phyloP scores from a whole-genome alignment of 2,329 filamentous ascomycete species.

The Nigrospora oryzae region DNA sequence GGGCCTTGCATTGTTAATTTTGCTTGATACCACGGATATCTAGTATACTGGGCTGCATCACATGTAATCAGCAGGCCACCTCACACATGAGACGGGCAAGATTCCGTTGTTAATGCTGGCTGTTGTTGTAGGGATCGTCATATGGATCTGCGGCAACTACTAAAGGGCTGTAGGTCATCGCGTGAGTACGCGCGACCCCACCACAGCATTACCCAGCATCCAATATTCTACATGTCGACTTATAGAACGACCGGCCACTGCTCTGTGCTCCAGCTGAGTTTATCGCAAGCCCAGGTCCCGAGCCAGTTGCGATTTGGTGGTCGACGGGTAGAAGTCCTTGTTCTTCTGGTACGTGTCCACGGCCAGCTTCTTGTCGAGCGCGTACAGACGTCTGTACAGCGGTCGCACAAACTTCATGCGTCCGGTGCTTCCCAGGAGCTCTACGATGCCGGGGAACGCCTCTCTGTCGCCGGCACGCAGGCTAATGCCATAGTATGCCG shows the following conservation, averaged over 20 bases:
- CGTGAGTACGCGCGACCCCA: no score
- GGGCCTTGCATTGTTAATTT: background rate
- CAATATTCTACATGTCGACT: no score
- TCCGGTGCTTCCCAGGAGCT: slow-evolving; percentile 73
- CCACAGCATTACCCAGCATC: no score
- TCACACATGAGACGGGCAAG: no score
- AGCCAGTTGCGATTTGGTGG: slow-evolving; percentile 77
- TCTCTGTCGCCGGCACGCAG: slow-evolving; percentile 63
- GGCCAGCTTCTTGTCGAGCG: slow-evolving; percentile 66
- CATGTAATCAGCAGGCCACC: no score
- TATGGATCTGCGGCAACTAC: no score
- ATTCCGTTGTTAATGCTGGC: no score
- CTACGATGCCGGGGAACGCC: slow-evolving; percentile 62
- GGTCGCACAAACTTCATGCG: slow-evolving; percentile 97
- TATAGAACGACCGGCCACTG: no score
- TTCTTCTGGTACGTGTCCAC: slow-evolving; percentile 79
- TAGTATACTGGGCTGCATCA: background rate
- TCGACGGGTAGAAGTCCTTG: slow-evolving; percentile 90
- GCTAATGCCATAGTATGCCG: slow-evolving; percentile 72
- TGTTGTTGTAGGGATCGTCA: no score
- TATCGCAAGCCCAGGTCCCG: slow-evolving; percentile 59
- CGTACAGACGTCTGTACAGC: slow-evolving; percentile 67
- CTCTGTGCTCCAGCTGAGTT: no score
- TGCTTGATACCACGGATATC: background rate
- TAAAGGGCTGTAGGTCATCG: no score